phyloP scores from a whole-genome alignment of 495 filamentous ascomycete species.

The Podospora anserina region DNA sequence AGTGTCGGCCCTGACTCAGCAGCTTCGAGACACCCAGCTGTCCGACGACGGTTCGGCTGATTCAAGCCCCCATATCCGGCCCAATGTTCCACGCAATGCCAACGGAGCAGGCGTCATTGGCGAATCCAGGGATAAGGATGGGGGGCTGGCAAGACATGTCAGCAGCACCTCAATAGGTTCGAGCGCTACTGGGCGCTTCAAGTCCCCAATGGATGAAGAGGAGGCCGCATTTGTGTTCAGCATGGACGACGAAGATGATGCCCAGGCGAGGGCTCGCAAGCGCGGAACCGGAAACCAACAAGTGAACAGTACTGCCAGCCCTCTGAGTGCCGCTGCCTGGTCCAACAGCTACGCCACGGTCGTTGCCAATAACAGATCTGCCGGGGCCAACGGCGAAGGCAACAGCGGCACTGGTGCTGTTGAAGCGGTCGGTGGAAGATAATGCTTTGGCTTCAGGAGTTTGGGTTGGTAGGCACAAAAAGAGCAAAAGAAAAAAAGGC shows the following conservation, averaged over 20 bases:
- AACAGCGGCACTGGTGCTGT: constrained; percentile 15
- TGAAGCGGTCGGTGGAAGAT: constrained; percentile 27
- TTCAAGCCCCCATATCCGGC: constrained; percentile 41
- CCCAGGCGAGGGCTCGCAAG: constrained; percentile 44
- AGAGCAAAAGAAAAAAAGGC: not conserved
- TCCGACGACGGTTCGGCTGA: constrained; percentile 38
- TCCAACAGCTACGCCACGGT: constrained; percentile 37
- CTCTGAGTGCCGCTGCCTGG: constrained; percentile 32
- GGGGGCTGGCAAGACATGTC: constrained; percentile 48
- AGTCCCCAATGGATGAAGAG: constrained; percentile 72
- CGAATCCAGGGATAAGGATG: constrained; percentile 33
- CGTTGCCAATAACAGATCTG: constrained; percentile 29
- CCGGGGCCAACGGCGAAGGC: constrained; percentile 19
- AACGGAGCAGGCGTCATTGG: constrained; percentile 35
- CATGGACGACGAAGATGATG: constrained; percentile 73
- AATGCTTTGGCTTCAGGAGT: constrained; percentile 1
- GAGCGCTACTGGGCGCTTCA: constrained; percentile 49
- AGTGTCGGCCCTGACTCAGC: constrained; percentile 68
- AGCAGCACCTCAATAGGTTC: constrained; percentile 52
- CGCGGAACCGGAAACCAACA: constrained; percentile 34
- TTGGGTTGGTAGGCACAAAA: not conserved
- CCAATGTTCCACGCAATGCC: constrained; percentile 32
- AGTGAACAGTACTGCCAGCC: constrained; percentile 24
- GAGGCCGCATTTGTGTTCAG: constrained; percentile 72
- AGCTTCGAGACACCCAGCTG: constrained; percentile 57